Percentiles rank a stretch among this genome's conserved stretches.
phyloP scores from a whole-genome alignment of 257 asterid genomes.

The Capsicum chinense region DNA sequence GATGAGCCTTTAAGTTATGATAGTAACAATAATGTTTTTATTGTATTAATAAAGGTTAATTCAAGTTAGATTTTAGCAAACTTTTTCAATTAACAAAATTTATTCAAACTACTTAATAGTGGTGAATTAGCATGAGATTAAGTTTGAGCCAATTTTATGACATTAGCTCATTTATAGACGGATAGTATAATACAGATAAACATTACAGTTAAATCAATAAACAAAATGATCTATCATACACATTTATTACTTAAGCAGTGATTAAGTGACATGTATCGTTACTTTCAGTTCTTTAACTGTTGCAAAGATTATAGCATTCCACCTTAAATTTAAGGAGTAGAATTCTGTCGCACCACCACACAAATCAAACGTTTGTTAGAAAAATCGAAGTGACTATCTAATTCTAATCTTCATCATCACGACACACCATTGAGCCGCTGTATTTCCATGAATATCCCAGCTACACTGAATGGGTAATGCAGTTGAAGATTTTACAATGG shows the following conservation, averaged over 20 bases:
- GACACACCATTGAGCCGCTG: not conserved
- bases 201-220: not conserved
- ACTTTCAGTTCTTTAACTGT: not conserved
- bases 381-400: not conserved
- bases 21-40: no score
- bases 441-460: not conserved
- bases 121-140: no score
- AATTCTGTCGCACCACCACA: not conserved
- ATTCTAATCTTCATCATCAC: not conserved
- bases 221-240: not conserved
- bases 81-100: no score
- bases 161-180: no score
- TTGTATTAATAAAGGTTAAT: no score
- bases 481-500: slow-evolving; percentile 5
- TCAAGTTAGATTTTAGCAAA: no score
- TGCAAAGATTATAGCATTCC: not conserved
- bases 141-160: no score
- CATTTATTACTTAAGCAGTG: not conserved
- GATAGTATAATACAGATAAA: no score
- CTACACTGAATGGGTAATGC: not conserved
- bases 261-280: not conserved
- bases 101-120: no score
- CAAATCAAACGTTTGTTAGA: not conserved
- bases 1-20: no score
- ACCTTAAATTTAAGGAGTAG: not conserved